Percentiles rank a stretch among this genome's conserved stretches.
These are phyloP conservation scores for Calocera cornea DNA, from an alignment of 768 basidiomycete species.

Conservation along the genomic window DNA sequence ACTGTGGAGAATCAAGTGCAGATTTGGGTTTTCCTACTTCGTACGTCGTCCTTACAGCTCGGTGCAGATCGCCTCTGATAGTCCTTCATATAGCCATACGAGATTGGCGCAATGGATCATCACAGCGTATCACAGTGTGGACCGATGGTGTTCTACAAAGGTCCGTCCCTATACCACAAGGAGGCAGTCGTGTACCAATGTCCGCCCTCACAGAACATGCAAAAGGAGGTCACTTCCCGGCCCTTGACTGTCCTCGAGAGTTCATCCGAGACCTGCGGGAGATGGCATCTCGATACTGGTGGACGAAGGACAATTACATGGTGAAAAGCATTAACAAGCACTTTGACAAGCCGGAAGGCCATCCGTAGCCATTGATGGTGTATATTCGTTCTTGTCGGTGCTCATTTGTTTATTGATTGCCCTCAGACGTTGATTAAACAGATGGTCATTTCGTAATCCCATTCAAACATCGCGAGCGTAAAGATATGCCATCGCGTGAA, in stretches of 20 bases:
- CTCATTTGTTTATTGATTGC: neutral
- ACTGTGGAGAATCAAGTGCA: slow-evolving; percentile 11
- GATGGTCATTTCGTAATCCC: neutral
- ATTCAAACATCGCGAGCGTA: neutral
- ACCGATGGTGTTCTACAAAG: slow-evolving; percentile 14
- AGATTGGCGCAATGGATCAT: slow-evolving; percentile 12
- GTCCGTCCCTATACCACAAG: neutral
- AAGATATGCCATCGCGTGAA: neutral
- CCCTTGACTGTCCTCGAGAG: slow-evolving; percentile 14
- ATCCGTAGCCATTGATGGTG: neutral
- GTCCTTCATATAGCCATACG: slow-evolving; percentile 9
- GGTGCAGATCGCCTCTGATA: neutral
- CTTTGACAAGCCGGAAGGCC: neutral
- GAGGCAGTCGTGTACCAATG: neutral
- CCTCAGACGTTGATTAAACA: neutral
- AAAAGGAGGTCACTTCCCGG: slow-evolving; percentile 16
- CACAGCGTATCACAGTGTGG: slow-evolving; percentile 9
- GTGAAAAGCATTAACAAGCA: neutral
- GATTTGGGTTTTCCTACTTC: slow-evolving; percentile 13
- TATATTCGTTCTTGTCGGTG: neutral
- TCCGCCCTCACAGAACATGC: slow-evolving; percentile 3
- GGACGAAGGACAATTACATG: slow-evolving; percentile 1
- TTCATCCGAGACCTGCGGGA: slow-evolving; percentile 14
- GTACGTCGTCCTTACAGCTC: slow-evolving; percentile 7
- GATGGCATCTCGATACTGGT: slow-evolving; percentile 12